phyloP scores from a whole-genome alignment of 768 basidiomycete genomes.

The Russula sp. region DNA sequence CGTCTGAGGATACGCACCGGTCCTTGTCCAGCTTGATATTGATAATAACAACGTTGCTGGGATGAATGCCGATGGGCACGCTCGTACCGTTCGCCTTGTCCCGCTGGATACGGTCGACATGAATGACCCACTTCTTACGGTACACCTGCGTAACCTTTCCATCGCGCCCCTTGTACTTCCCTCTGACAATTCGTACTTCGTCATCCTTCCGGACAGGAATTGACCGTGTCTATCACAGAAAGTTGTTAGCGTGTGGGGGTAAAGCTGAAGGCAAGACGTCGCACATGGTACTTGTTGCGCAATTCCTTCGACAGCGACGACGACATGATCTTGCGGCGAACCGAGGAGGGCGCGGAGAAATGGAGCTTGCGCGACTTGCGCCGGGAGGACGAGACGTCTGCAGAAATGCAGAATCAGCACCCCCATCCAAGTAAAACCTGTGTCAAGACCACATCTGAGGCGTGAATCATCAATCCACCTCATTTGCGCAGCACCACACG shows the following conservation, averaged over 20 bases:
- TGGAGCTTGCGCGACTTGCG: slow-evolving; percentile 99
- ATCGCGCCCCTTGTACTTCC: slow-evolving; percentile 98
- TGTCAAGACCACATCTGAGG: slow-evolving; percentile 6
- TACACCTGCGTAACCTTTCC: slow-evolving; percentile 97
- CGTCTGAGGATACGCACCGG: slow-evolving; percentile 38
- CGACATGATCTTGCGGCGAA: slow-evolving; percentile 97
- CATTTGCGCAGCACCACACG: slow-evolving; percentile 28
- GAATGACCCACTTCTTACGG: slow-evolving; percentile 98
- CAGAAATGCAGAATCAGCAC: slow-evolving; percentile 29
- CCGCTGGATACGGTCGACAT: slow-evolving; percentile 95
- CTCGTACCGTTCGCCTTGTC: slow-evolving; percentile 97
- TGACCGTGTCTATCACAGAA: slow-evolving; percentile 62
- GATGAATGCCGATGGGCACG: slow-evolving; percentile 90
- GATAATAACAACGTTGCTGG: slow-evolving; percentile 93
- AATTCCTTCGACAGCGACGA: slow-evolving; percentile 94
- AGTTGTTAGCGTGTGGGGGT: slow-evolving; percentile 4
- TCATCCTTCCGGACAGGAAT: slow-evolving; percentile 97
- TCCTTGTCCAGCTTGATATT: slow-evolving; percentile 92
- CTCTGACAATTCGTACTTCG: slow-evolving; percentile 93
- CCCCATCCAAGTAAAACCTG: slow-evolving; percentile 25
- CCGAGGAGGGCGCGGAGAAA: slow-evolving; percentile 90
- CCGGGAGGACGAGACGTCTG: slow-evolving; percentile 87
- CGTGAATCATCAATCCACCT: slow-evolving; percentile 50
- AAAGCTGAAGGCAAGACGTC: slow-evolving; percentile 25
- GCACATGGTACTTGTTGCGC: slow-evolving; percentile 82